Percentiles rank a stretch among this genome's conserved stretches.
These are phyloP conservation scores for Calcarisporium arbuscula DNA, from an alignment of 2,329 filamentous ascomycete species.

Conservation along the genomic window DNA sequence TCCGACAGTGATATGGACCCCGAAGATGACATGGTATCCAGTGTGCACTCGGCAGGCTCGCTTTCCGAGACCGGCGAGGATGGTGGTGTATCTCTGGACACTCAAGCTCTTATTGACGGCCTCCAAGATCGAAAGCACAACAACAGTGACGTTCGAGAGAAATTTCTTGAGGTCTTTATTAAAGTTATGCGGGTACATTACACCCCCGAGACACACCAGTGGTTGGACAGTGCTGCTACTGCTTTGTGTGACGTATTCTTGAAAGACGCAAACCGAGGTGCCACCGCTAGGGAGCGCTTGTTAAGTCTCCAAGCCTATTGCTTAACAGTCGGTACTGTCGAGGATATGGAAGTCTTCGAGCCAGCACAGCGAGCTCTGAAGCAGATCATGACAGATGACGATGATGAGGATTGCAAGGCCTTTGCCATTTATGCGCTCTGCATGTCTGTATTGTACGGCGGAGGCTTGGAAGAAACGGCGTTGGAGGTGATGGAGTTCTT, in stretches of 20 bases:
- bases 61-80: conserved; percentile 56
- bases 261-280: conserved; percentile 63
- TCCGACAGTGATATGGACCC: conserved; percentile 29
- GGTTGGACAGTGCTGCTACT: conserved; percentile 50
- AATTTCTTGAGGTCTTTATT: conserved; percentile 25
- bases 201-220: conserved; percentile 24
- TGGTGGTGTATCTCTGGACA: conserved; percentile 51
- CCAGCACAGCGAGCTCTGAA: conserved; percentile 21
- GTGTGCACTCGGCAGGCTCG: conserved; percentile 34
- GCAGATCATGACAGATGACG: conserved; percentile 40
- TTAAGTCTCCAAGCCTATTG: conserved; percentile 67
- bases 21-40: conserved; percentile 40
- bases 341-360: conserved; percentile 40
- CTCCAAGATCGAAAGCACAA: conserved; percentile 72
- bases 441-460: conserved; percentile 68
- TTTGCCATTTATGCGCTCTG: conserved; percentile 72
- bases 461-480: conserved; percentile 61
- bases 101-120: conserved; percentile 59
- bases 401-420: conserved; percentile 56
- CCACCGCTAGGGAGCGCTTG: conserved; percentile 61
- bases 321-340: conserved; percentile 62
- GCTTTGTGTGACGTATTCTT: conserved; percentile 59
- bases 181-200: conserved; percentile 48
- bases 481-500: conserved; percentile 69
- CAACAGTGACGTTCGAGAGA: conserved; percentile 63